phyloP scores from a whole-genome alignment of 179 eudicot species.

The Silene coronaria region DNA sequence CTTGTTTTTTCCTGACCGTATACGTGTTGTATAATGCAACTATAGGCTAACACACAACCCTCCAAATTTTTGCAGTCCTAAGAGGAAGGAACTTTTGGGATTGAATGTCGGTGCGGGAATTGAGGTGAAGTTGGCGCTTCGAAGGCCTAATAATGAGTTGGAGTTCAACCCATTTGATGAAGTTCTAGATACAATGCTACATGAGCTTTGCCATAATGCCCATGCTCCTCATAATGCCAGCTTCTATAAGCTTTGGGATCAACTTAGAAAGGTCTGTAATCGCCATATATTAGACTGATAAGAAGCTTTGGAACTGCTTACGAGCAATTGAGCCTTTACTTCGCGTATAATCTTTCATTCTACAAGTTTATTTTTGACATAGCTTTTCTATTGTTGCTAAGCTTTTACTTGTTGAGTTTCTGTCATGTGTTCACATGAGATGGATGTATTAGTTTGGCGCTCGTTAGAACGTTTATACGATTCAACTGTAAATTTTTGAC shows the following conservation, averaged over 20 bases:
- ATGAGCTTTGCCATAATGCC: constrained; percentile 85
- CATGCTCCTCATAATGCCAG: constrained; percentile 87
- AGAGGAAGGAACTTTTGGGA: constrained; percentile 59
- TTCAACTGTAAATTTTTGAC: no score
- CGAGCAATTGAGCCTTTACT: neutral
- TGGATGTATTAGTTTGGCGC: neutral
- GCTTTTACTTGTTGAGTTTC: neutral
- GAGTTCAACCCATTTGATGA: constrained; percentile 65
- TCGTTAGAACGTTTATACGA: no score
- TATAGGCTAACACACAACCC: neutral
- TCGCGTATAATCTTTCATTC: neutral
- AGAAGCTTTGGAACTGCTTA: neutral
- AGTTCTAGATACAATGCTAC: constrained; percentile 91
- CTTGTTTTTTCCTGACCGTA: neutral
- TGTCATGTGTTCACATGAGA: neutral
- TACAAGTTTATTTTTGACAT: neutral
- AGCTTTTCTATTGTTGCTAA: neutral
- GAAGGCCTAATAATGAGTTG: constrained; percentile 61
- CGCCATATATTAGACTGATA: neutral
- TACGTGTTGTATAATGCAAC: neutral
- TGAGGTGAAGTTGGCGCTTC: constrained; percentile 76
- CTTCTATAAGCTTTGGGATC: constrained; percentile 95
- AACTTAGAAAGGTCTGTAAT: constrained; percentile 61
- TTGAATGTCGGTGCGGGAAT: constrained; percentile 73
- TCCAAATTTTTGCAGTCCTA: constrained; percentile 56